A percentile compares a stretch with the other conserved stretches of the same genome.
Conservation (phyloP, 306 rosid species). For the Casuarina glauca region DNA sequence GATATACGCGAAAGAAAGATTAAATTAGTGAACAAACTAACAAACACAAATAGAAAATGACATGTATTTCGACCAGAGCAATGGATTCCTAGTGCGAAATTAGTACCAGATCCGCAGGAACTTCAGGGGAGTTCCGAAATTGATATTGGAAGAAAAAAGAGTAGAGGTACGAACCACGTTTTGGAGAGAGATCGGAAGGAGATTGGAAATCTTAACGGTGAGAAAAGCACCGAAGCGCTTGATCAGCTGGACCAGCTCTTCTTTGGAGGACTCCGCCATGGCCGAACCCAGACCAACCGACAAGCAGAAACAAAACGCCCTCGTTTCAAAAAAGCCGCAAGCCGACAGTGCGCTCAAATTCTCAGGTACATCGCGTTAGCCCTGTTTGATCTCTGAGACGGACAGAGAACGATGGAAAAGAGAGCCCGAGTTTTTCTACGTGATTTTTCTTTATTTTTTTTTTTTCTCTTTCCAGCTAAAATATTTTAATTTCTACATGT, state of each 20-base stretch:
- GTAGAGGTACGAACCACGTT: constrained; percentile 46
- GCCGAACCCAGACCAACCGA: constrained; percentile 17
- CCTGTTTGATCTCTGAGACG: constrained; percentile 15
- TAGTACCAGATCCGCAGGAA: constrained; percentile 38
- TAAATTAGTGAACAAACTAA: not conserved
- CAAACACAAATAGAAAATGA: not conserved
- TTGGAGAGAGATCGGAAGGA: constrained; percentile 56
- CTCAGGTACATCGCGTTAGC: constrained; percentile 20
- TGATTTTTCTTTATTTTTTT: not conserved
- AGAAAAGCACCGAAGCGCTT: constrained; percentile 71
- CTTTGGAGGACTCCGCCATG: constrained; percentile 74
- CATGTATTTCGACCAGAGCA: not conserved
- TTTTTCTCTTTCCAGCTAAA: not conserved
- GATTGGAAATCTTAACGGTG: constrained; percentile 67
- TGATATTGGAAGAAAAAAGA: not conserved
- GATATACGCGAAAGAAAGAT: not conserved
- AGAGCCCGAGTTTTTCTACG: not conserved
- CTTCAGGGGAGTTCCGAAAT: not conserved
- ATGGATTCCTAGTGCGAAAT: not conserved
- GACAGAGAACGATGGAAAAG: not conserved
- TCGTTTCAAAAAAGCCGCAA: constrained; percentile 4
- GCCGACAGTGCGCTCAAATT: constrained; percentile 11
- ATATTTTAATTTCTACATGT: not conserved
- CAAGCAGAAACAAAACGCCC: constrained; percentile 2
- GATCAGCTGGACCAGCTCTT: constrained; percentile 67